These are phyloP conservation scores for Coix lacrymajobi DNA, from an alignment of 176 grass and related monocot genomes.

Conservation along the genomic window DNA sequence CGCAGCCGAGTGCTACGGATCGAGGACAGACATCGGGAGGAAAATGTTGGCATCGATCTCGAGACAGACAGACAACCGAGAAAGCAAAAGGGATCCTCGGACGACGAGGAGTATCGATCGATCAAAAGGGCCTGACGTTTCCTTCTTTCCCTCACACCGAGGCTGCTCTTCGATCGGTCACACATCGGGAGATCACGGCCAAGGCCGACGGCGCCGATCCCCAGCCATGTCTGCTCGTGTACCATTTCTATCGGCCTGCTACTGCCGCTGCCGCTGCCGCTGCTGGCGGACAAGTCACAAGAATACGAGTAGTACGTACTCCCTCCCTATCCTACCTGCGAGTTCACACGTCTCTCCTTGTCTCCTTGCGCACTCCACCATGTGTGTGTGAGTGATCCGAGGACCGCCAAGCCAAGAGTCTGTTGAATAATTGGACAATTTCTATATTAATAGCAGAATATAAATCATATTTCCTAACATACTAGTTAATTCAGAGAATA, in stretches of 20 bases:
- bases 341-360: neutral
- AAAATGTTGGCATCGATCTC: neutral
- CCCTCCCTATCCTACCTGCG: no score
- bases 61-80: neutral
- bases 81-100: neutral
- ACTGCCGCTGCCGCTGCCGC: neutral
- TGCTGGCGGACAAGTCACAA: neutral
- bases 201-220: neutral
- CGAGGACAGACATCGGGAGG: no score
- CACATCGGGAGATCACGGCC: neutral
- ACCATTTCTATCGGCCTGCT: neutral
- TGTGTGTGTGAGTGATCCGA: neutral
- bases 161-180: neutral
- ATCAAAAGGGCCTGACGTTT: neutral
- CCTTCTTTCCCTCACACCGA: neutral
- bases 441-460: no score
- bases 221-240: neutral
- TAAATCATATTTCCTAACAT: no score
- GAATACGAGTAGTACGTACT: no score
- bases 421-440: no score
- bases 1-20: no score
- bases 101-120: neutral
- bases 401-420: no score
- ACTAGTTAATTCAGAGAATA: no score
- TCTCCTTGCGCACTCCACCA: neutral